Evolutionary conservation across 345 rosid genomes (phyloP), one percentile per base, ranked within the genome.

Genomic region (Mangifera indica): DNA sequence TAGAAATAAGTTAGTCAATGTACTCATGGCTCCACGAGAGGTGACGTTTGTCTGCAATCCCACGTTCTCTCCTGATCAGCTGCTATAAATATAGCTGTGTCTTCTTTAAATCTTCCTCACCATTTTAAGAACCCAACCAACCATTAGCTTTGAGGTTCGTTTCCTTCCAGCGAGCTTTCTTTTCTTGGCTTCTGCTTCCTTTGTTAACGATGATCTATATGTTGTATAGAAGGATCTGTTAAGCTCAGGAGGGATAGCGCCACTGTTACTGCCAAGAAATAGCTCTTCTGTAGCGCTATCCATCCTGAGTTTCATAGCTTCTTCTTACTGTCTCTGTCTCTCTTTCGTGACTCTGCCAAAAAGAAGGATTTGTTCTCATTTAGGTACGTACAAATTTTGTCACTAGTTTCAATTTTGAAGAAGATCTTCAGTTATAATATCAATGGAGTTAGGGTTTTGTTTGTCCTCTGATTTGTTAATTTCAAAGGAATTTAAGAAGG

Each of bases 241-340:
- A 86, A 88, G 92, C 92, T 88, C 92, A 88, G 92, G 92, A 88
- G 92, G 92, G 92, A 88, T 88, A 88, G 92, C 92, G 88, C 92
- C 91, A 80, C 77, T 34, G n/a, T 29, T 51, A 29, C 20, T 48
- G 52, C 52, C 53, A 58, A 42, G 72, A 24, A 14, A 24, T 8
- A 46, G 59, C 60, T n/a, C 10, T 56, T 63, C 63, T 18, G 51
- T 64, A 64, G 90, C 90, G 91, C 93, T 87, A 77, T 88, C 93
- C 90, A 88, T 88, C 88, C 92, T 88, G 92, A 88, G 92, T 86
- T 88, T 86, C 83, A 84, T 66, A 53, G 92, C 59, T 83, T 86
- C 85, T 80, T 82, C 84, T 76, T 82, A 72, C 89, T 83, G 58
- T 60, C 54, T 59, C 17, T 17, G 3, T 70, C 60, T 25, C 46